Evolutionary conservation across 352 stramenopile species (phyloP), one percentile per base, ranked within the genome.

Genomic region (Phytophthora ohioensis): DNA sequence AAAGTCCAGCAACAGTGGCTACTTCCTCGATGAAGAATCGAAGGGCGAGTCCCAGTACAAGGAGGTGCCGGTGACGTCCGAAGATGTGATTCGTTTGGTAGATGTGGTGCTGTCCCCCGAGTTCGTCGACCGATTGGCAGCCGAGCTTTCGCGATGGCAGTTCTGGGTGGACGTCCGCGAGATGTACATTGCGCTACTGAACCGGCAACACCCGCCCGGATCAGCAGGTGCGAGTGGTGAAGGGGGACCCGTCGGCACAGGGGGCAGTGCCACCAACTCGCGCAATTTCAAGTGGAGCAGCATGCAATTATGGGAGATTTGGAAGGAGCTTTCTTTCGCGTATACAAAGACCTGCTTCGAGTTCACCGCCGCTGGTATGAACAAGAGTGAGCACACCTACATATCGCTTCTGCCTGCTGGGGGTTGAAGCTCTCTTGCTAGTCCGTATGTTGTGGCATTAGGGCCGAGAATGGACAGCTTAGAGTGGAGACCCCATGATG

Each of bases 341-440:
- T 92, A 93, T 68, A 92, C 86, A 3, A 93, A 93, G 70, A 89
- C 86, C 41, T 93, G 86, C 46, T 93, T 92, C 59, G 82, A 90
- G 62, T 93, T 93, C 65, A 93, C 84, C 62, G 73, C 82, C 80
- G 84, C 84, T 90, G 86, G 86, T 93, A 92, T 88, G 86, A 74
- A 68, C 67, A 82, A 85, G 78, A 92, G 80, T 92, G 81, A 91
- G 83, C 68, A 75, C 42, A 72, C 41, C n/a, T 75, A 30, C 39
- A 67, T 80, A 61, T 76, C 63, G 62, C 63, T 76, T 80, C 54
- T 65, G 39, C 58, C 49, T 79, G 53, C 63, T 73, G 38, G 63
- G 61, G 67, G 52, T 68, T 31, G 30, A 70, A 43, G 35, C 57
- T 60, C 59, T 67, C 47, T 17, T 38, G 34, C 27, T 64, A 27